Conservation (phyloP, 371 early-diverging fungal species). For the Saksenaea oblongispora region DNA sequence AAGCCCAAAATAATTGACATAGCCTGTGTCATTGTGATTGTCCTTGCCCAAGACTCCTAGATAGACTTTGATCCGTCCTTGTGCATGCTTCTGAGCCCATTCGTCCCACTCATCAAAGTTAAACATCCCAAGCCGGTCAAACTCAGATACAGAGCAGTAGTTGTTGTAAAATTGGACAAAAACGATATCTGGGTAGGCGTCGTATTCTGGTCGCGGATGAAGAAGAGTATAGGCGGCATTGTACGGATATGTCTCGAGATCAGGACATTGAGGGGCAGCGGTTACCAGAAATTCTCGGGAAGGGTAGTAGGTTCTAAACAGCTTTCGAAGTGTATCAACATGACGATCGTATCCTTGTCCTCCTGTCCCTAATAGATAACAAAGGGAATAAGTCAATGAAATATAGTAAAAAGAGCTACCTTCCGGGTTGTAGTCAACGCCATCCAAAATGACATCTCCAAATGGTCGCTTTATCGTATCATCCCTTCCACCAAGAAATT, state of each 20-base stretch:
- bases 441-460: conserved; percentile 34
- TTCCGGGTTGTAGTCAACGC: conserved; percentile 57
- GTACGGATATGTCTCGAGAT: conserved; percentile 49
- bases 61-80: conserved; percentile 39
- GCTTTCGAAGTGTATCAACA: conserved; percentile 27
- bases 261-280: conserved; percentile 62
- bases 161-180: conserved; percentile 82
- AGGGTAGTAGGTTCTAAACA: conserved; percentile 44
- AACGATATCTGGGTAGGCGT: conserved; percentile 57
- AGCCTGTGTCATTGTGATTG: conserved; percentile 56
- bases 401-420: conserved; percentile 20
- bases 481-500: conserved; percentile 49
- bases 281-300: conserved; percentile 39
- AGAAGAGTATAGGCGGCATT: conserved; percentile 49
- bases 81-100: conserved; percentile 35
- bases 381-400: background rate
- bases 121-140: conserved; percentile 34
- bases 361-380: conserved; percentile 15
- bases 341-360: conserved; percentile 30
- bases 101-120: conserved; percentile 63
- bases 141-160: conserved; percentile 43
- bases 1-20: conserved; percentile 41
- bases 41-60: conserved; percentile 59
- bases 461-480: conserved; percentile 29
- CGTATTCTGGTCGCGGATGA: conserved; percentile 28